Evolutionary conservation across 163 green algal genomes (phyloP).

Genomic region (Scenedesmus sp.): DNA sequence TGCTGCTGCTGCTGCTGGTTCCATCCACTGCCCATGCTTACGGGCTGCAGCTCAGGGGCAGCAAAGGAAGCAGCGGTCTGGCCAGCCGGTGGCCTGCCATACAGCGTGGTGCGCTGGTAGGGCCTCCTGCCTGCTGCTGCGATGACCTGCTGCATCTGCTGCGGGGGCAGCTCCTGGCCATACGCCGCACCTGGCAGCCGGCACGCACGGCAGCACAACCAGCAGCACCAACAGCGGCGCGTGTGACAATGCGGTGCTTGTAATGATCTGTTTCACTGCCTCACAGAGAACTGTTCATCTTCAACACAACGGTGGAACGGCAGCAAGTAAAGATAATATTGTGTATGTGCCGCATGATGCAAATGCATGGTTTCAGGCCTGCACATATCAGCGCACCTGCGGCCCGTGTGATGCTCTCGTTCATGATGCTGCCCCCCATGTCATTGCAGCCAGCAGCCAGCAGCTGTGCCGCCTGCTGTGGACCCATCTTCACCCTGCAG

Average conservation of each 20-base stretch:
- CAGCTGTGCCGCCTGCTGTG: constrained; percentile 72
- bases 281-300: too few relatives aligned
- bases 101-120: constrained; percentile 82
- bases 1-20: neutral
- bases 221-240: neutral
- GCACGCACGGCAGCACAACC: neutral
- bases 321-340: too few relatives aligned
- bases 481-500: constrained; percentile 93
- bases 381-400: constrained; percentile 65
- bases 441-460: constrained; percentile 90
- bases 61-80: constrained; percentile 53
- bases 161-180: constrained; percentile 81
- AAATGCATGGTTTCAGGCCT: too few relatives aligned
- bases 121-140: constrained; percentile 68
- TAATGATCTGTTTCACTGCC: too few relatives aligned
- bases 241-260: constrained; percentile 61
- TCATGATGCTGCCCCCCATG: constrained; percentile 94
- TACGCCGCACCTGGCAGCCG: constrained; percentile 69
- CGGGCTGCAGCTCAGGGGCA: constrained; percentile 34
- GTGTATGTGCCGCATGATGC: too few relatives aligned
- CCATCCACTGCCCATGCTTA: constrained; percentile 15
- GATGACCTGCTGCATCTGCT: constrained; percentile 84
- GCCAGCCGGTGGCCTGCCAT: constrained; percentile 47
- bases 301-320: too few relatives aligned
- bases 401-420: constrained; percentile 92